phyloP scores from a whole-genome alignment of 148 eudicot genomes.

The Suaeda aralocaspica region DNA sequence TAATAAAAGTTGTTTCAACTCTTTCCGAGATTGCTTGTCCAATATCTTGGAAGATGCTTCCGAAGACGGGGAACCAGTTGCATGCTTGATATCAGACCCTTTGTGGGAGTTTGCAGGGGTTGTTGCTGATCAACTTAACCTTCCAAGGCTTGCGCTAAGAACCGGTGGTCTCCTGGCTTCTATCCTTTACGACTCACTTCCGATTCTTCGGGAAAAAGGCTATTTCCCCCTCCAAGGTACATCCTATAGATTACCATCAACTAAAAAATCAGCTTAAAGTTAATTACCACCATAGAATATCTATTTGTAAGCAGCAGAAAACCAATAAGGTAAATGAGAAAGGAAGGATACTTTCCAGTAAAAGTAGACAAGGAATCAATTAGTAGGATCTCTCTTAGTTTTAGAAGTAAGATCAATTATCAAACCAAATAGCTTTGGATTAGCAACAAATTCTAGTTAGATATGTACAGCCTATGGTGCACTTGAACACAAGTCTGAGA shows the following conservation, averaged over 20 bases:
- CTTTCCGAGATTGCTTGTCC: constrained; percentile 32
- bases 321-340: neutral
- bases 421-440: neutral
- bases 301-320: neutral
- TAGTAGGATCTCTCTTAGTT: neutral
- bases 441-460: neutral
- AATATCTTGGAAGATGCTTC: constrained; percentile 7
- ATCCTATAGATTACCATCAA: neutral
- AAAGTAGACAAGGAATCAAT: neutral
- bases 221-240: constrained; percentile 38
- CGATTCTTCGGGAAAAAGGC: constrained; percentile 30
- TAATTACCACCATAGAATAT: neutral
- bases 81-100: constrained; percentile 41
- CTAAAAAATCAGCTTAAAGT: neutral
- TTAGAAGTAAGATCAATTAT: neutral
- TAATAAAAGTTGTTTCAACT: constrained; percentile 19
- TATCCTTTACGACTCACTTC: constrained; percentile 25
- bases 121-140: constrained; percentile 28
- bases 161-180: constrained; percentile 31
- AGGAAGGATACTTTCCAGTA: neutral
- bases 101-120: constrained; percentile 26
- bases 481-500: neutral
- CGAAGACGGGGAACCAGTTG: constrained; percentile 17
- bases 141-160: constrained; percentile 38
- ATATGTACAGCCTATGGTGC: neutral